These are phyloP conservation scores for Collybiopsis confluens DNA, from an alignment of 768 basidiomycete genomes.

Conservation along the genomic window DNA sequence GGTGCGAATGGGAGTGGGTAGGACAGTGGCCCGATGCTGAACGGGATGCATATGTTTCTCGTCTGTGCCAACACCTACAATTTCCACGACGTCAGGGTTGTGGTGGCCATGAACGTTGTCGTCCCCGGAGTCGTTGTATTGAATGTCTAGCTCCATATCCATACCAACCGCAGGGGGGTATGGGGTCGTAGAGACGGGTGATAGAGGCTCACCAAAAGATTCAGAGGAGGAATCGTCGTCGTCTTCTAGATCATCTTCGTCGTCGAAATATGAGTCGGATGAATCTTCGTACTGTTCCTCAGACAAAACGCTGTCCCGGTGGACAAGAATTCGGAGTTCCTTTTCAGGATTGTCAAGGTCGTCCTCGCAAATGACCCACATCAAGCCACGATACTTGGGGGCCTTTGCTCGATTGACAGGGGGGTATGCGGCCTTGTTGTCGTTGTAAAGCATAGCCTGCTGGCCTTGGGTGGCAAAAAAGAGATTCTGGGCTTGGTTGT, in stretches of 20 bases:
- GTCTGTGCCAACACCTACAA: conserved; percentile 9
- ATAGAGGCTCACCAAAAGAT: conserved; percentile 1
- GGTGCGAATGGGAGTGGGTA: conserved; percentile 4
- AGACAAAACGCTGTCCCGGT: conserved; percentile 19
- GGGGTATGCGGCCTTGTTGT: conserved; percentile 10
- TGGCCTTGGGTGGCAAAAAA: conserved; percentile 58
- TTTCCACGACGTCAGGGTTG: conserved; percentile 4
- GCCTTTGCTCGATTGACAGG: conserved; percentile 22
- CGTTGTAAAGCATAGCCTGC: conserved; percentile 3
- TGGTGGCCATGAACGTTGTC: conserved; percentile 6
- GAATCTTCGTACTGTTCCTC: conserved; percentile 12
- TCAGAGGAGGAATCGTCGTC: conserved; percentile 20
- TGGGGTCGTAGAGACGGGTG: background rate
- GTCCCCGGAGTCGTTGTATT: conserved; percentile 9
- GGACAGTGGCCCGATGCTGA: conserved; percentile 24
- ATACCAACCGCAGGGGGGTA: background rate
- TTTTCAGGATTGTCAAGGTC: conserved; percentile 39
- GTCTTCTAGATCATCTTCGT: conserved; percentile 20
- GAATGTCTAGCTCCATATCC: conserved; percentile 24
- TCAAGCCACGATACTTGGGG: conserved; percentile 61
- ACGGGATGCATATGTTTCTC: conserved; percentile 55
- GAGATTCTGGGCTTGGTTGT: conserved; percentile 72
- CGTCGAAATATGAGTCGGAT: conserved; percentile 17
- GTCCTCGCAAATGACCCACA: conserved; percentile 82
- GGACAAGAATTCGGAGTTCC: conserved; percentile 25